A percentile compares a stretch with the other conserved stretches of the same genome.
phyloP scores from a whole-genome alignment of 140 eudicot species.

The Flaveria floridana region DNA sequence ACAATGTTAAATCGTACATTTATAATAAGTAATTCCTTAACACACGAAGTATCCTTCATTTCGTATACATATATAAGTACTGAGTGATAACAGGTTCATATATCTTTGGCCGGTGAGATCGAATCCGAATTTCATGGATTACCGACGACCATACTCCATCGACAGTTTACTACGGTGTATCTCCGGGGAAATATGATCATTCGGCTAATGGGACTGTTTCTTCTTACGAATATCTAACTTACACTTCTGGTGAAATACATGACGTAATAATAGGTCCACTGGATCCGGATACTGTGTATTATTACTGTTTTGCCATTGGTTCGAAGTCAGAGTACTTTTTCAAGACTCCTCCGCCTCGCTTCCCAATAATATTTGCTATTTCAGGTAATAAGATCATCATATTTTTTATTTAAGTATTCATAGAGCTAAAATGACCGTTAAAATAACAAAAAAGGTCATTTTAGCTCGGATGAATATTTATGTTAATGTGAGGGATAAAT shows the following conservation, averaged over 20 bases:
- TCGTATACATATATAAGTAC: not conserved
- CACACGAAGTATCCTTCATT: not conserved
- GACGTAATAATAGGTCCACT: conserved; percentile 63
- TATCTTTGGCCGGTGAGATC: conserved; percentile 53
- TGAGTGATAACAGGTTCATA: conserved; percentile 47
- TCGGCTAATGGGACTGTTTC: conserved; percentile 46
- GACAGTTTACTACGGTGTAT: conserved; percentile 47
- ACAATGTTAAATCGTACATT: not conserved
- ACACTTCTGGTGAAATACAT: conserved; percentile 58
- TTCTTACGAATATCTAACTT: conserved; percentile 37
- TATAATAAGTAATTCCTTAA: too few species aligned
- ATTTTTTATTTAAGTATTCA: not conserved
- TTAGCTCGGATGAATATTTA: not conserved
- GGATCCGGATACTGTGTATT: conserved; percentile 46
- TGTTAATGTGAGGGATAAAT: not conserved
- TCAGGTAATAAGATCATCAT: conserved; percentile 35
- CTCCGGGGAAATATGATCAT: conserved; percentile 38
- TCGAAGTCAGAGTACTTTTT: conserved; percentile 41
- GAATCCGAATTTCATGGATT: conserved; percentile 77
- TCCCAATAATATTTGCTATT: conserved; percentile 57
- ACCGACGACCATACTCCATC: conserved; percentile 46
- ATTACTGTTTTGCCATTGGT: conserved; percentile 46
- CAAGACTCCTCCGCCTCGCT: conserved; percentile 60
- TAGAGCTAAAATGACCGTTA: not conserved
- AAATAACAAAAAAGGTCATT: not conserved